phyloP scores from a whole-genome alignment of 352 stramenopile genomes.

The Pythium diclinum region DNA sequence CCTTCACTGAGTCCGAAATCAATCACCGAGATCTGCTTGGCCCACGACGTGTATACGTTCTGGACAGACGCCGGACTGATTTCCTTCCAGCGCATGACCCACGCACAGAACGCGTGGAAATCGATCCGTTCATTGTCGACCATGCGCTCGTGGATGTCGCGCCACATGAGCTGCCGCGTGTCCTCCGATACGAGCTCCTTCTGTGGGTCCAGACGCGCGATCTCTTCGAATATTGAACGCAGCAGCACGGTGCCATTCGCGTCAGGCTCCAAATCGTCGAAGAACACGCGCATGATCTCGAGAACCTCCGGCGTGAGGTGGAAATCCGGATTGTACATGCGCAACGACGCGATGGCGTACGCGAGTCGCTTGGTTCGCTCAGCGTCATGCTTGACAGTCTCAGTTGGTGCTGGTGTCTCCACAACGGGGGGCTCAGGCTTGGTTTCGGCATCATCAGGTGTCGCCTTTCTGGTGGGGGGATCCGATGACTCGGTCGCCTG shows the following conservation, averaged over 20 bases:
- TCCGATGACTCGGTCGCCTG: background rate
- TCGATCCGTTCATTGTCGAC: slow-evolving; percentile 41
- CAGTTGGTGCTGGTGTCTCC: background rate
- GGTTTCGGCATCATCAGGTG: background rate
- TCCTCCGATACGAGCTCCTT: slow-evolving; percentile 44
- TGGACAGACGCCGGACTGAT: slow-evolving; percentile 58
- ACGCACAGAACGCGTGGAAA: slow-evolving; percentile 69
- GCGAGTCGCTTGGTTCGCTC: slow-evolving; percentile 34
- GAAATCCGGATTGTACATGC: slow-evolving; percentile 83
- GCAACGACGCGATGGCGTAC: slow-evolving; percentile 57
- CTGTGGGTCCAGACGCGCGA: slow-evolving; percentile 60
- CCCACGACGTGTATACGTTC: slow-evolving; percentile 80
- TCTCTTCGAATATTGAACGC: slow-evolving; percentile 49
- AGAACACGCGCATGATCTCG: slow-evolving; percentile 79
- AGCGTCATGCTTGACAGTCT: background rate
- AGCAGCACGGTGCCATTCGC: slow-evolving; percentile 47
- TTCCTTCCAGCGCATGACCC: slow-evolving; percentile 80
- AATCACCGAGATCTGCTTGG: slow-evolving; percentile 56
- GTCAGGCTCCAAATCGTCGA: slow-evolving; percentile 61
- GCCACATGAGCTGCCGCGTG: slow-evolving; percentile 40
- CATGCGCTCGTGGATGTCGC: slow-evolving; percentile 31
- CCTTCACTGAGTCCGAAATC: slow-evolving; percentile 73
- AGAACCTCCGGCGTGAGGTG: slow-evolving; percentile 75
- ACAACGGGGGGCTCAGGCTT: background rate
- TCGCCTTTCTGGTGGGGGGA: background rate